phyloP scores from a whole-genome alignment of 73 alveolate genomes.

The Paramecium pentaurelia region DNA sequence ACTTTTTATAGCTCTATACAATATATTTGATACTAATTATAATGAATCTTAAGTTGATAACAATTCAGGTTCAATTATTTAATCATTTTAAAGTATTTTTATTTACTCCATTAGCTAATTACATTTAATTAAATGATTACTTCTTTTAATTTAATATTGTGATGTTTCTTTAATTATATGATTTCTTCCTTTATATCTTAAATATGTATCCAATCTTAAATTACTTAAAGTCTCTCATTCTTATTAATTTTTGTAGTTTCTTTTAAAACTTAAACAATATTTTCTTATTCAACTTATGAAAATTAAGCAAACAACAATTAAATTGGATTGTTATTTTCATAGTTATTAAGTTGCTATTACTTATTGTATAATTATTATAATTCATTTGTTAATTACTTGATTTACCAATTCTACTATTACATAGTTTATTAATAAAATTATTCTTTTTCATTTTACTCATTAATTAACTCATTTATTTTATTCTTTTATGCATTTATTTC shows the following conservation, averaged over 20 bases:
- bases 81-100: neutral
- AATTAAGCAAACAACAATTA: neutral
- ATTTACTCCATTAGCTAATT: conserved; percentile 18
- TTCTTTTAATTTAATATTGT: neutral
- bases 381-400: neutral
- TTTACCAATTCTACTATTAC: conserved; percentile 13
- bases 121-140: neutral
- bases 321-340: neutral
- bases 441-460: neutral
- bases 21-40: neutral
- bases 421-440: neutral
- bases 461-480: neutral
- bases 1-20: conserved; percentile 17
- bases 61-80: conserved; percentile 24
- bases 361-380: neutral
- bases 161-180: neutral
- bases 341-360: neutral
- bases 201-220: neutral
- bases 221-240: neutral
- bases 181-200: conserved; percentile 19
- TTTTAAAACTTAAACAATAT: neutral
- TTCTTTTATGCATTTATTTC: neutral
- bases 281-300: neutral
- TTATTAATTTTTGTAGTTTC: neutral
- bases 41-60: conserved; percentile 16